Base-by-base conservation (phyloP, 768 basidiomycete genomes). In the Mycena chlorophos region DNA sequence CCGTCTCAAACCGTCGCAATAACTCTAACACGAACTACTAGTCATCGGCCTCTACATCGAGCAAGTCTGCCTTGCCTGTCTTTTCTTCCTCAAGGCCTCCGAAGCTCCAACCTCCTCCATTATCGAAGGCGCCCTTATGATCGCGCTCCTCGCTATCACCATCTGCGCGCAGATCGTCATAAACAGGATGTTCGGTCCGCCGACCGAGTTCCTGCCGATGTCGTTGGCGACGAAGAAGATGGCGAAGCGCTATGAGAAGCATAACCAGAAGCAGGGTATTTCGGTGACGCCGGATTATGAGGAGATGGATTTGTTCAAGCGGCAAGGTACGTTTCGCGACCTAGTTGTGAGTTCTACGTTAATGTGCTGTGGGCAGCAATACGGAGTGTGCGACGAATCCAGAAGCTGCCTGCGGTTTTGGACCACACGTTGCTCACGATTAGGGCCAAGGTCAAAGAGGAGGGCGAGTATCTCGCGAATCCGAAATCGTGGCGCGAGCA, bases 41-140 rank as follows among this genome's bases (percentile, higher is more conserved):
- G 72, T 88, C 62, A 82, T 85, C 26, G 87, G 86, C 0, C 75
- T 90, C 43, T 90, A 90, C 66, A 85, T 89, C 63, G 82, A 86
- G 63, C 82, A 88, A 63, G 70, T 88, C 27, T 85, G 82, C 60
- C 71, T 89, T 17, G 76, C 79, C 5, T 85, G 82, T 17, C 73
- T 89, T 10, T 87, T 89, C 73, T 88, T 90, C 78, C 70, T 90
- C 52, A 79, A 78, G 53, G 67, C 71, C 2, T 63, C 72, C 56
- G 58, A 73, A 23, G 69, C 75, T 10, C 66, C 68, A n/a, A 59
- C 55, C 16, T 52, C 71, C 1, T 76, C 79, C 4, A 56, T 79
- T 14, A 69, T 69, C 0, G 73, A 80, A 58, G 82, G 75, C 2
- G 75, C 75, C 8, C 68, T 86, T 25, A 85, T 86, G 84, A 64